A percentile compares a stretch with the other conserved stretches of the same genome.
Evolutionary conservation across 179 eudicot genomes (phyloP).

Genomic region (Corrigiola litoralis): DNA sequence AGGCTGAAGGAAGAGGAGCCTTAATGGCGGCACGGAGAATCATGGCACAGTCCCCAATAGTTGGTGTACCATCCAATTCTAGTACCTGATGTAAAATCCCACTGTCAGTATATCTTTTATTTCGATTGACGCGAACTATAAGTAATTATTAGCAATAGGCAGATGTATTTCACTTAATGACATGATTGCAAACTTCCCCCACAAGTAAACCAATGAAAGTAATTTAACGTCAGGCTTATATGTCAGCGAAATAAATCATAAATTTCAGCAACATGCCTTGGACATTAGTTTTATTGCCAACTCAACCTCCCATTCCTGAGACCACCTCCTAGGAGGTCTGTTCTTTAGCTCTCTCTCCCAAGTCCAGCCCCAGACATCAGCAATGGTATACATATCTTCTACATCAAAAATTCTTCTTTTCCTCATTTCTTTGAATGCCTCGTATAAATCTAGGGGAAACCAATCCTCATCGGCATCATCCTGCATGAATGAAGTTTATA

Average conservation of each 20-base stretch:
- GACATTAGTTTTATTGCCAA: slow-evolving; percentile 76
- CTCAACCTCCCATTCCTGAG: slow-evolving; percentile 98
- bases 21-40: slow-evolving; percentile 89
- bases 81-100: slow-evolving; percentile 57
- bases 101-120: background rate
- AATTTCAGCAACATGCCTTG: slow-evolving; percentile 51
- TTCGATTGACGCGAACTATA: background rate
- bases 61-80: slow-evolving; percentile 86
- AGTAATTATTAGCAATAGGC: background rate
- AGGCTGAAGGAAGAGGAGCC: slow-evolving; percentile 88
- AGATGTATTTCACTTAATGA: background rate
- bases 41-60: slow-evolving; percentile 96
- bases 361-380: slow-evolving; percentile 99
- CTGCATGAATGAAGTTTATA: slow-evolving; percentile 31
- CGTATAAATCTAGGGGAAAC: slow-evolving; percentile 76
- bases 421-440: slow-evolving; percentile 83
- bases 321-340: slow-evolving; percentile 77
- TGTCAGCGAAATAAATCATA: background rate
- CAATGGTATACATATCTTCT: slow-evolving; percentile 89
- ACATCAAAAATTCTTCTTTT: slow-evolving; percentile 68
- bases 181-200: background rate
- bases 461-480: slow-evolving; percentile 90
- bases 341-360: slow-evolving; percentile 91
- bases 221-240: background rate
- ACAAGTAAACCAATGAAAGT: background rate